phyloP scores from a whole-genome alignment of 2,329 filamentous ascomycete genomes.

The Fusarium scirpi region DNA sequence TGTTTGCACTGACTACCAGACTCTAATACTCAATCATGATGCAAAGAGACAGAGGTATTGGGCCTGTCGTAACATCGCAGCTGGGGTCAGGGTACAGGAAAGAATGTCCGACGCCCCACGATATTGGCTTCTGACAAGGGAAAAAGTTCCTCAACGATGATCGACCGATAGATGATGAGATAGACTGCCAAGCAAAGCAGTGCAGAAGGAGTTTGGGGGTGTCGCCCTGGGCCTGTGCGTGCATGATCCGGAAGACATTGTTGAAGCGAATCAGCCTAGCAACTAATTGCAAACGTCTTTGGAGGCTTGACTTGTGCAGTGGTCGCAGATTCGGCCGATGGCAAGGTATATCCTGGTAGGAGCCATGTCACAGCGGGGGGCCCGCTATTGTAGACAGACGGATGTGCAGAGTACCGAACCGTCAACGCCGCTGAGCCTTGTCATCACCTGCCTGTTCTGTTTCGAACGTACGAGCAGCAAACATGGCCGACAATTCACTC shows the following conservation, averaged over 20 bases:
- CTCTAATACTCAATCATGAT: background rate
- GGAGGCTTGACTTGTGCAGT: slow-evolving; percentile 12
- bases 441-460: slow-evolving; percentile 36
- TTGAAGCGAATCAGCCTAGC: slow-evolving; percentile 30
- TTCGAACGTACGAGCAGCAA: slow-evolving; percentile 43
- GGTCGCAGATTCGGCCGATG: slow-evolving; percentile 9
- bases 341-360: slow-evolving; percentile 22
- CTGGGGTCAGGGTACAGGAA: slow-evolving; percentile 8
- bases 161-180: slow-evolving; percentile 44
- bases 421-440: slow-evolving; percentile 34
- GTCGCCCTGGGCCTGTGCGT: slow-evolving; percentile 26
- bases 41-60: slow-evolving; percentile 2
- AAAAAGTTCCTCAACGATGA: slow-evolving; percentile 37
- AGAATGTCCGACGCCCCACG: slow-evolving; percentile 15
- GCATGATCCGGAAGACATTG: slow-evolving; percentile 15
- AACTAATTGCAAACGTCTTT: slow-evolving; percentile 31
- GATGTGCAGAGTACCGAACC: slow-evolving; percentile 19
- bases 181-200: slow-evolving; percentile 16
- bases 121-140: slow-evolving; percentile 45
- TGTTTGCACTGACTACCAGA: slow-evolving; percentile 1
- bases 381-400: slow-evolving; percentile 23
- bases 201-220: slow-evolving; percentile 18
- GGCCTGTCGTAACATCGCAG: background rate
- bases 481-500: slow-evolving; percentile 1
- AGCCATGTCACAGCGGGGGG: slow-evolving; percentile 25